These are phyloP conservation scores for Aspergillus tubingensis DNA, from an alignment of 2,329 filamentous ascomycete genomes.

Conservation along the genomic window DNA sequence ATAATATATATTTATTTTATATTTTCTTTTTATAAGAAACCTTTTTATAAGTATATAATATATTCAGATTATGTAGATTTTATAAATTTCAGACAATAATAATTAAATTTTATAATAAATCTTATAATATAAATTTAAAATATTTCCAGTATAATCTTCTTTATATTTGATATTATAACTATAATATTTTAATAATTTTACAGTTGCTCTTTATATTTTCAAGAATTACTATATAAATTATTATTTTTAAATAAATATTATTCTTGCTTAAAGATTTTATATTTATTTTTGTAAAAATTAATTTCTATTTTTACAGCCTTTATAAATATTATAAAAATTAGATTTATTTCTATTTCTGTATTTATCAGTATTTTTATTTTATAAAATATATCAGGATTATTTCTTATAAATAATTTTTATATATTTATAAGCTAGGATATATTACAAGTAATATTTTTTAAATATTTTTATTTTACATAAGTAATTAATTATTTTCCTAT, in stretches of 20 bases:
- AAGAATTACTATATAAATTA: background rate
- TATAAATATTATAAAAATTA: background rate
- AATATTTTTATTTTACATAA: background rate
- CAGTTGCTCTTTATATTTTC: background rate
- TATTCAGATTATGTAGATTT: background rate
- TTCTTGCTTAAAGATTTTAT: too few species aligned
- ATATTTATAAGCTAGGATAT: background rate
- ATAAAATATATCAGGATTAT: background rate
- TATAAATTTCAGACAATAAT: background rate
- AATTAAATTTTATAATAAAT: background rate
- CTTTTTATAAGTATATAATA: background rate
- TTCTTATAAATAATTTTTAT: background rate
- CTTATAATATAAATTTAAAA: background rate
- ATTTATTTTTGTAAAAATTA: too few species aligned
- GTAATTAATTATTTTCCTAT: background rate
- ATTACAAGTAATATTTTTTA: background rate
- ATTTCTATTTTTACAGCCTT: background rate
- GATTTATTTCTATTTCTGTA: background rate
- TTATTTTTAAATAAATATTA: too few species aligned
- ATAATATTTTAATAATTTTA: background rate
- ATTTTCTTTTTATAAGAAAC: background rate
- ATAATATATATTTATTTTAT: background rate
- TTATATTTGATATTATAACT: background rate
- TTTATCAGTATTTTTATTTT: background rate
- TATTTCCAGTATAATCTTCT: background rate